phyloP scores from a whole-genome alignment of 257 asterid species.

The Solanum lycopersicoides region DNA sequence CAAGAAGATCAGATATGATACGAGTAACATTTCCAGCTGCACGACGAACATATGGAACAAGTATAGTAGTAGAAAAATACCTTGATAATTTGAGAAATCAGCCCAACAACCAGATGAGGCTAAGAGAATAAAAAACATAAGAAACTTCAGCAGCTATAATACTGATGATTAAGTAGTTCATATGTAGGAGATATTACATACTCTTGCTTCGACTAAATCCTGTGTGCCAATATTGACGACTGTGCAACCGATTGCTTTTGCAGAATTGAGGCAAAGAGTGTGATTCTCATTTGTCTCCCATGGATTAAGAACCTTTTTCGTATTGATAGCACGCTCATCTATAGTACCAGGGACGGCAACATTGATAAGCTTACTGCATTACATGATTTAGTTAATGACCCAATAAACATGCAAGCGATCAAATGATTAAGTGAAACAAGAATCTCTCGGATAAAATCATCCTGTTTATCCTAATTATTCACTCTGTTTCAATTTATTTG shows the following conservation, averaged over 20 bases:
- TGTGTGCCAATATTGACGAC: conserved; percentile 97
- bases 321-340: conserved; percentile 94
- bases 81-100: conserved; percentile 94
- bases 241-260: conserved; percentile 97
- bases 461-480: background rate
- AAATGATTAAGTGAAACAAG: background rate
- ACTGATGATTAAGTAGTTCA: background rate
- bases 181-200: conserved; percentile 13
- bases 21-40: background rate
- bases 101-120: conserved; percentile 91
- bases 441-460: background rate
- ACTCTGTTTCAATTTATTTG: background rate
- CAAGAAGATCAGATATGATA: background rate
- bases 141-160: background rate
- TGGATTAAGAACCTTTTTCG: conserved; percentile 65
- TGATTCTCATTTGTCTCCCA: conserved; percentile 96
- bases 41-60: background rate
- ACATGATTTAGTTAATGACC: background rate
- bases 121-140: conserved; percentile 14
- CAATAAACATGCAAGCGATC: background rate
- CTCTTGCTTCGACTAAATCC: conserved; percentile 85
- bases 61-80: conserved; percentile 13
- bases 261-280: conserved; percentile 87
- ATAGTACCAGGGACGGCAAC: conserved; percentile 93
- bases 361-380: conserved; percentile 86